phyloP scores from a whole-genome alignment of 2,329 filamentous ascomycete genomes.

The Trichoderma sp. region DNA sequence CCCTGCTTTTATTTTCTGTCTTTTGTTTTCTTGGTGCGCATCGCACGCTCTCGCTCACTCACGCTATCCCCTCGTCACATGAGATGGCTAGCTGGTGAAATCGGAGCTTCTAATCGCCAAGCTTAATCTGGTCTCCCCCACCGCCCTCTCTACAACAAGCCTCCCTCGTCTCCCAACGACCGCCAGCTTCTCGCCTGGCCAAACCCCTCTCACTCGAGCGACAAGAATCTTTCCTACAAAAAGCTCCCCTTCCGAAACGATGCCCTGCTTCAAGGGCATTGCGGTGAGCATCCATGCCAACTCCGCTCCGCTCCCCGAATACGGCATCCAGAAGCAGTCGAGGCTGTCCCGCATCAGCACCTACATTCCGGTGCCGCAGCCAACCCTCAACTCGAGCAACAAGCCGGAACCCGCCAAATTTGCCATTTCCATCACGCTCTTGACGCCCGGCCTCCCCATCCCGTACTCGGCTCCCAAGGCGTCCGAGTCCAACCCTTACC shows the following conservation, averaged over 20 bases:
- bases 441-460: slow-evolving; percentile 84
- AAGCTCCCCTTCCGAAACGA: slow-evolving; percentile 40
- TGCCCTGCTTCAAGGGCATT: slow-evolving; percentile 99
- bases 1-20: not conserved
- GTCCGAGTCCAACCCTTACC: slow-evolving; percentile 73
- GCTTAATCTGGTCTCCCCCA: slow-evolving; percentile 21
- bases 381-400: slow-evolving; percentile 65
- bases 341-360: slow-evolving; percentile 90
- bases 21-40: not conserved
- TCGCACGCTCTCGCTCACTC: not conserved
- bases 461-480: slow-evolving; percentile 90
- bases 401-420: slow-evolving; percentile 94
- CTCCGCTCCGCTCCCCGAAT: slow-evolving; percentile 79
- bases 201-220: not conserved
- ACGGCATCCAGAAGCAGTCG: slow-evolving; percentile 93
- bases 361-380: slow-evolving; percentile 93
- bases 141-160: slow-evolving; percentile 13
- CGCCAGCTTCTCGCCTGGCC: slow-evolving; percentile 17
- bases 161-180: slow-evolving; percentile 17
- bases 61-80: slow-evolving; percentile 12
- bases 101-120: slow-evolving; percentile 22
- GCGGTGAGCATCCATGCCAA: slow-evolving; percentile 93
- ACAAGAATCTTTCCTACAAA: not conserved
- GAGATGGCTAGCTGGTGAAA: slow-evolving; percentile 29
- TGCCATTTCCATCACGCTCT: slow-evolving; percentile 94